phyloP scores from a whole-genome alignment of 2,329 filamentous ascomycete genomes.

The Dothideomycetidae sp. region DNA sequence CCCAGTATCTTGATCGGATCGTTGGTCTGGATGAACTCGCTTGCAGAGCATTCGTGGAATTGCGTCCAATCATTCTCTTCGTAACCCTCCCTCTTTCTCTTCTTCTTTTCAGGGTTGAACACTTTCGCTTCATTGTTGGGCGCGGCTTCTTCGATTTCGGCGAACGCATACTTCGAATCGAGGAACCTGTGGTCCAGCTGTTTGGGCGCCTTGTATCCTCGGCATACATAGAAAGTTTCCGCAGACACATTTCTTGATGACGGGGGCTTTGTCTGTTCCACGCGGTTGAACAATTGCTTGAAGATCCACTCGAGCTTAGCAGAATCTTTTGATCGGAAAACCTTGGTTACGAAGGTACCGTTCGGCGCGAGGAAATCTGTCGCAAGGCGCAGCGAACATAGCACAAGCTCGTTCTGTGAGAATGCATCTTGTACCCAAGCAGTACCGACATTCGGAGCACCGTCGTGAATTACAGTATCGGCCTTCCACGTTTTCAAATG shows the following conservation, averaged over 20 bases:
- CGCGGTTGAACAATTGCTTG: slow-evolving; percentile 87
- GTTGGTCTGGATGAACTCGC: slow-evolving; percentile 82
- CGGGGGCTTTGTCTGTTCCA: slow-evolving; percentile 94
- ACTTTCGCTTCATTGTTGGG: slow-evolving; percentile 97
- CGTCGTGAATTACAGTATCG: slow-evolving; percentile 89
- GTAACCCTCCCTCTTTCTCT: slow-evolving; percentile 93
- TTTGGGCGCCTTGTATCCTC: slow-evolving; percentile 90
- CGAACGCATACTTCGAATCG: slow-evolving; percentile 79
- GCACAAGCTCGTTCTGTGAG: slow-evolving; percentile 82
- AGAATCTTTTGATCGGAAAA: slow-evolving; percentile 95
- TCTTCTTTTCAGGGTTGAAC: slow-evolving; percentile 94
- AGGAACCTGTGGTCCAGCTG: slow-evolving; percentile 83
- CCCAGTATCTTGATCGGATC: slow-evolving; percentile 91
- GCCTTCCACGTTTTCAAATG: slow-evolving; percentile 95
- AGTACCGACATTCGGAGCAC: slow-evolving; percentile 93
- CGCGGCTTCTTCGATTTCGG: slow-evolving; percentile 69
- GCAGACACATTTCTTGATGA: slow-evolving; percentile 92
- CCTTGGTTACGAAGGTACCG: slow-evolving; percentile 91
- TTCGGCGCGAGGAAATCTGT: slow-evolving; percentile 84
- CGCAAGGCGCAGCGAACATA: slow-evolving; percentile 83
- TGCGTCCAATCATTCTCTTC: slow-evolving; percentile 91
- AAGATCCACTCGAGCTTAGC: slow-evolving; percentile 94
- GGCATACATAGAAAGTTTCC: slow-evolving; percentile 96
- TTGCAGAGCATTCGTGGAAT: slow-evolving; percentile 76
- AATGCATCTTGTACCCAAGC: slow-evolving; percentile 98